A percentile compares a stretch with the other conserved stretches of the same genome.
Conservation (phyloP, 805 yeast species). For the Starmerella asiatica region DNA sequence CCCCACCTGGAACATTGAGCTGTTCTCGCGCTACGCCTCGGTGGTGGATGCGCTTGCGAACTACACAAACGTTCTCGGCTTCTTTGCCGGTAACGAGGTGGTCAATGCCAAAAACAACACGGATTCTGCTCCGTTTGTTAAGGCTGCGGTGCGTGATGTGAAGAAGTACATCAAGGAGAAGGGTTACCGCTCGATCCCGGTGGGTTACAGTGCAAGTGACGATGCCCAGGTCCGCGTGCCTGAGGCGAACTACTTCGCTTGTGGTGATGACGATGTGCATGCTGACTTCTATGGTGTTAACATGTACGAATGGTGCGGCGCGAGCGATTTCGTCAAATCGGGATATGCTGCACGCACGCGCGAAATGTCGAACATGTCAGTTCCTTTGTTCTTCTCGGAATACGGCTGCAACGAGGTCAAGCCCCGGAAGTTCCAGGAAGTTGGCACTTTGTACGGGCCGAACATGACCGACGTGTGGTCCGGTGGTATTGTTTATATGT, state of each 20-base stretch:
- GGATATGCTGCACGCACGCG: slow-evolving; percentile 62
- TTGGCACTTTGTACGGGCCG: slow-evolving; percentile 47
- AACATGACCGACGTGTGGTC: slow-evolving; percentile 86
- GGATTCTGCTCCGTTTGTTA: slow-evolving; percentile 83
- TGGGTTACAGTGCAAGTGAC: slow-evolving; percentile 88
- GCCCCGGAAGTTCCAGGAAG: slow-evolving; percentile 71
- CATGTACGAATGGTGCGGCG: slow-evolving; percentile 84
- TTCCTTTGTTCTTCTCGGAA: slow-evolving; percentile 77
- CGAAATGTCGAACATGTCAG: slow-evolving; percentile 57
- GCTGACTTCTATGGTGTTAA: slow-evolving; percentile 73
- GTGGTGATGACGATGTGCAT: slow-evolving; percentile 48
- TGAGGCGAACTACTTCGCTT: slow-evolving; percentile 72
- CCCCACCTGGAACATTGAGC: slow-evolving; percentile 64
- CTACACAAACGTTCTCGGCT: slow-evolving; percentile 76
- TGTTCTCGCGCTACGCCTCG: slow-evolving; percentile 61
- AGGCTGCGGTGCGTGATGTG: slow-evolving; percentile 88
- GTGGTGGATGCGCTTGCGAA: slow-evolving; percentile 70
- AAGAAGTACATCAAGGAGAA: slow-evolving; percentile 56
- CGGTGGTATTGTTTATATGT: slow-evolving; percentile 89
- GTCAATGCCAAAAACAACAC: slow-evolving; percentile 71
- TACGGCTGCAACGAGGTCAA: slow-evolving; percentile 67
- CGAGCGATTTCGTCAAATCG: slow-evolving; percentile 41
- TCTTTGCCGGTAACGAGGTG: slow-evolving; percentile 97
- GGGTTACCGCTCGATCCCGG: slow-evolving; percentile 68
- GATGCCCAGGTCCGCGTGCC: slow-evolving; percentile 66